These are phyloP conservation scores for Scheffersomyces lignicola DNA, from an alignment of 1,139 yeast genomes.

Conservation along the genomic window DNA sequence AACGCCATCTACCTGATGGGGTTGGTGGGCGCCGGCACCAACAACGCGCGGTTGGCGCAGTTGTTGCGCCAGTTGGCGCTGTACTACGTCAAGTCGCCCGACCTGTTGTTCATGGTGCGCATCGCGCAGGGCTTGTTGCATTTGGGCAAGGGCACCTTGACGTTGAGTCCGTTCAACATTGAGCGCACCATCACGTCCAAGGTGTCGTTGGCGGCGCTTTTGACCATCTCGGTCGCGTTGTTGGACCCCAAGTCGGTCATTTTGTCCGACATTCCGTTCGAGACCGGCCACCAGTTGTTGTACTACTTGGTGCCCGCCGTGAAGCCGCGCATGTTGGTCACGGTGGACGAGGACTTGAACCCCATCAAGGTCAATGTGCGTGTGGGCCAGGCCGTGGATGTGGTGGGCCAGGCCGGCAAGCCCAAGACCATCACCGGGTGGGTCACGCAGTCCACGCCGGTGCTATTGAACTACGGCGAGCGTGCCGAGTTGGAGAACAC, in stretches of 20 bases:
- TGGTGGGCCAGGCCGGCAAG: constrained; percentile 98
- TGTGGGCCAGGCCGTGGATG: constrained; percentile 98
- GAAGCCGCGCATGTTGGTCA: constrained; percentile 89
- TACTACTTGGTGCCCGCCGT: constrained; percentile 87
- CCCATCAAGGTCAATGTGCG: constrained; percentile 95
- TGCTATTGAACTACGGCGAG: constrained; percentile 87
- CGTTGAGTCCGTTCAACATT: constrained; percentile 84
- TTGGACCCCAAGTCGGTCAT: constrained; percentile 79
- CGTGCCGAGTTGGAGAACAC: constrained; percentile 92
- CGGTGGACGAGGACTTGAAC: constrained; percentile 83
- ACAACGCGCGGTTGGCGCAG: constrained; percentile 97
- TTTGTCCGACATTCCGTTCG: constrained; percentile 46
- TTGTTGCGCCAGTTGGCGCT: constrained; percentile 91
- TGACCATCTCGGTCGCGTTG: constrained; percentile 82
- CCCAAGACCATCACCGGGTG: constrained; percentile 99
- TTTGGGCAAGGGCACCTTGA: constrained; percentile 92
- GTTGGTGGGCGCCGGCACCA: constrained; percentile 96
- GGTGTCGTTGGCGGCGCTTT: constrained; percentile 84
- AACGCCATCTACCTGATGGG: constrained; percentile 98
- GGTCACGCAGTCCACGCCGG: constrained; percentile 99
- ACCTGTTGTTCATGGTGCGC: constrained; percentile 88
- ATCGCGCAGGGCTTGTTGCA: constrained; percentile 94
- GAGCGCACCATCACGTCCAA: constrained; percentile 88
- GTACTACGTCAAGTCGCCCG: constrained; percentile 88
- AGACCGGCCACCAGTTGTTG: constrained; percentile 74